A percentile compares a stretch with the other conserved stretches of the same genome.
These are phyloP conservation scores for Sugiyamaella neomexicana DNA, from an alignment of 1,139 yeast species.

Conservation along the genomic window DNA sequence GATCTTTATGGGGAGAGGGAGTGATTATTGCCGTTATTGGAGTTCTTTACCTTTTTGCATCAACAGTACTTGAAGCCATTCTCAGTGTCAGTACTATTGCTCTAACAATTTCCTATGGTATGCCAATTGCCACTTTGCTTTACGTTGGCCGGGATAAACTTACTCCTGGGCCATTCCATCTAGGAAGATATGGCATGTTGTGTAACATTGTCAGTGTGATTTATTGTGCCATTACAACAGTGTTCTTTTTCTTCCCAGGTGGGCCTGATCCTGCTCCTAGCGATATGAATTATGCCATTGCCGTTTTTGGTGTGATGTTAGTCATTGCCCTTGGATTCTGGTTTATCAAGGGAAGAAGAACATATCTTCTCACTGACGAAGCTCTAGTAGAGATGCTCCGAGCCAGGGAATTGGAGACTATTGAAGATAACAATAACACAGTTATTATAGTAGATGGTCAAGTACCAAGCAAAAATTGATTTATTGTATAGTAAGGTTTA, in stretches of 20 bases:
- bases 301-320: constrained; percentile 28
- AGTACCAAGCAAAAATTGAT: constrained; percentile 1
- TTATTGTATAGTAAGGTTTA: neutral
- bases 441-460: constrained; percentile 11
- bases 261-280: constrained; percentile 21
- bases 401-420: constrained; percentile 22
- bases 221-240: constrained; percentile 25
- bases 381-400: constrained; percentile 22
- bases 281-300: constrained; percentile 28
- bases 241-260: constrained; percentile 33
- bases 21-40: constrained; percentile 61
- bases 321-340: constrained; percentile 24
- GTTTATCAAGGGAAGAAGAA: constrained; percentile 24
- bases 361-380: constrained; percentile 26
- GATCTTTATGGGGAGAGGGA: constrained; percentile 70
- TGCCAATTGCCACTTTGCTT: constrained; percentile 66
- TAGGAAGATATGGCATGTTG: constrained; percentile 23
- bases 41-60: constrained; percentile 62
- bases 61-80: constrained; percentile 77
- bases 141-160: constrained; percentile 51
- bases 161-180: constrained; percentile 25
- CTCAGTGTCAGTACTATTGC: constrained; percentile 80
- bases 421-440: neutral
- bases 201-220: constrained; percentile 24
- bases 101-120: constrained; percentile 72